Base-by-base conservation (phyloP, 768 basidiomycete genomes). In the Mycena kentingensis region DNA sequence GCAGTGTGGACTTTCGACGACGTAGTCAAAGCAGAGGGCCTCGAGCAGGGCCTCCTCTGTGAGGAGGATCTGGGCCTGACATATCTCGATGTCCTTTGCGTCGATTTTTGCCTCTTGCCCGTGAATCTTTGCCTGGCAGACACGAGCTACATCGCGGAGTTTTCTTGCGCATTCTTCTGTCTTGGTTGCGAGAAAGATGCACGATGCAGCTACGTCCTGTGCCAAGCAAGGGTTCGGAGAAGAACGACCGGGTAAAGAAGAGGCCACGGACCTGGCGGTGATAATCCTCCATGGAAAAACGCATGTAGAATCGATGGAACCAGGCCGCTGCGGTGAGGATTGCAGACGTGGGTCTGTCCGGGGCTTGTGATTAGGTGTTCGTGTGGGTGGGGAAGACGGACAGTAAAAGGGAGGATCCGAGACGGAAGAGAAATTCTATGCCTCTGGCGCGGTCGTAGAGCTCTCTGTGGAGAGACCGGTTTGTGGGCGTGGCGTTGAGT, bases 261-360 rank as follows among this genome's bases (percentile, higher is more conserved):
- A 47, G n/a, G 54, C 55, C n/a, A 37, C 53, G 31, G 31, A 88
- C 90, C 76, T 89, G 87, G 35, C 84, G 79, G 60, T 88, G 86
- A 62, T 88, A 87, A 63, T 91, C 88, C 61, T 87, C 84, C 81
- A 90, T 82, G 24, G 90, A 82, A 65, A 81, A 85, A 54, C 91
- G 79, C 90, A 93, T 91, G 68, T 89, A 93, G 69, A 93, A 93
- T 12, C 92, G 80, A 68, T 93, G 92, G 60, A 93, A 91, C 88
- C 91, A 93, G 5, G 87, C 89, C 22, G 90, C 90, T 22, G 92
- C 90, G 22, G 92, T 90, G 62, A 87, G 87, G 74, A 92, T 81
- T 13, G 90, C 89, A 15, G 89, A 85, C 19, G 85, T 83, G 24
- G 88, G 87, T 43, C 91, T 93, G 50, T 39, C 31, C 42, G 29